phyloP scores from a whole-genome alignment of 805 yeast species.

The Peterozyma toletana region DNA sequence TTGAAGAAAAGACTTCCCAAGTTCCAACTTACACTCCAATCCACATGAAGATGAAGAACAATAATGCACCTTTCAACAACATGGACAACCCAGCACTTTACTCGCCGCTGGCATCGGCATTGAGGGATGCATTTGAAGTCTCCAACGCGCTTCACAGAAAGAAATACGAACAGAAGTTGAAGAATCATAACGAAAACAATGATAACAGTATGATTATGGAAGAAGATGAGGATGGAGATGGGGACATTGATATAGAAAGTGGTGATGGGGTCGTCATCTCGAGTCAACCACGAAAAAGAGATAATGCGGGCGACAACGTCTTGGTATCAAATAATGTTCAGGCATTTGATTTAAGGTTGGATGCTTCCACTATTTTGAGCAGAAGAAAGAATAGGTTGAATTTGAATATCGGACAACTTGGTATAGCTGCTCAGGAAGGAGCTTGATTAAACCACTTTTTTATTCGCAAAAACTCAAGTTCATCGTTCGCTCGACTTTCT shows the following conservation, averaged over 20 bases:
- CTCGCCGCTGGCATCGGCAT: conserved; percentile 53
- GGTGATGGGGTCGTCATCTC: neutral
- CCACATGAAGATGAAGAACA: conserved; percentile 4
- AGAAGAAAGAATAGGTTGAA: conserved; percentile 27
- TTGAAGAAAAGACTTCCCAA: neutral
- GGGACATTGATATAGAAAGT: neutral
- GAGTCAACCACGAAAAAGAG: too few species aligned
- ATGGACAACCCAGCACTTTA: conserved; percentile 23
- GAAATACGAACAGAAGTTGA: conserved; percentile 43
- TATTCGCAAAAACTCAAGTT: too few species aligned
- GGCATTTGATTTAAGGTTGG: conserved; percentile 42
- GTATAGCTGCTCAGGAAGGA: too few species aligned
- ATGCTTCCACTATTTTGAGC: conserved; percentile 56
- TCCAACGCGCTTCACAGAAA: conserved; percentile 55
- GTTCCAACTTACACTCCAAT: conserved; percentile 11
- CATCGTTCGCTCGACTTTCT: too few species aligned
- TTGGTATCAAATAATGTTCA: too few species aligned
- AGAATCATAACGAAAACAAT: conserved; percentile 11
- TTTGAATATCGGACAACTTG: too few species aligned
- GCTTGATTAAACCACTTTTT: too few species aligned
- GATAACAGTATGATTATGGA: conserved; percentile 16
- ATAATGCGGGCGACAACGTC: too few species aligned
- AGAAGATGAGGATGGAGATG: conserved; percentile 28
- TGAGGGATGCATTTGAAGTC: conserved; percentile 54
- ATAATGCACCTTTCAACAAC: neutral